phyloP scores from a whole-genome alignment of 1,284 basidiomycete genomes.

The Austropuccinia psidii region DNA sequence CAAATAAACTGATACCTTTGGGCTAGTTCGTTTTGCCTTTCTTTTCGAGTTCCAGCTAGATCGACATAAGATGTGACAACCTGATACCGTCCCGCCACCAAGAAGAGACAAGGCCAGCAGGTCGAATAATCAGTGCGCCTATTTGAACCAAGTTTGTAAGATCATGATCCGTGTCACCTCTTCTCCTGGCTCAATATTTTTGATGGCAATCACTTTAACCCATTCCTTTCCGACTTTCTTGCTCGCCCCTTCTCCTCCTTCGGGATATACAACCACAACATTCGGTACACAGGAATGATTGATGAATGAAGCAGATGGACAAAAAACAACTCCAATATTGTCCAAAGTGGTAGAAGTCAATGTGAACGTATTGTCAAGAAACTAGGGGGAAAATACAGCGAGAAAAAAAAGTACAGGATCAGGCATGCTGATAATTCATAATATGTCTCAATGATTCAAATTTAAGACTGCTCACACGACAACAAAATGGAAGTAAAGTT shows the following conservation, averaged over 20 bases:
- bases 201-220: constrained; percentile 65
- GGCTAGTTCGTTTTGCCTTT: constrained; percentile 57
- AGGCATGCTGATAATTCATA: background rate
- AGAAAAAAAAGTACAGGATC: background rate
- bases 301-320: constrained; percentile 67
- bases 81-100: background rate
- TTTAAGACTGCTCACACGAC: constrained; percentile 8
- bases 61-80: constrained; percentile 72
- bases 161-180: constrained; percentile 59
- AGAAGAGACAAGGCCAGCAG: background rate
- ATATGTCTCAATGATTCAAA: background rate
- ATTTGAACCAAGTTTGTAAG: no score
- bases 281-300: constrained; percentile 91
- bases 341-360: constrained; percentile 65
- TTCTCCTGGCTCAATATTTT: constrained; percentile 58
- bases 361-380: constrained; percentile 79
- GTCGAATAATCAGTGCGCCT: no score
- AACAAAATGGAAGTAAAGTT: constrained; percentile 27
- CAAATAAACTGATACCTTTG: constrained; percentile 77
- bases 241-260: constrained; percentile 40
- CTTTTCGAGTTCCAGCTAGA: constrained; percentile 58
- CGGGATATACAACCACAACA: constrained; percentile 78
- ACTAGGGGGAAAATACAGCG: constrained; percentile 44
- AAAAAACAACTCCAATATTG: constrained; percentile 70
- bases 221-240: constrained; percentile 44